phyloP scores from a whole-genome alignment of 495 filamentous ascomycete genomes.

The Filosporella fistucella region DNA sequence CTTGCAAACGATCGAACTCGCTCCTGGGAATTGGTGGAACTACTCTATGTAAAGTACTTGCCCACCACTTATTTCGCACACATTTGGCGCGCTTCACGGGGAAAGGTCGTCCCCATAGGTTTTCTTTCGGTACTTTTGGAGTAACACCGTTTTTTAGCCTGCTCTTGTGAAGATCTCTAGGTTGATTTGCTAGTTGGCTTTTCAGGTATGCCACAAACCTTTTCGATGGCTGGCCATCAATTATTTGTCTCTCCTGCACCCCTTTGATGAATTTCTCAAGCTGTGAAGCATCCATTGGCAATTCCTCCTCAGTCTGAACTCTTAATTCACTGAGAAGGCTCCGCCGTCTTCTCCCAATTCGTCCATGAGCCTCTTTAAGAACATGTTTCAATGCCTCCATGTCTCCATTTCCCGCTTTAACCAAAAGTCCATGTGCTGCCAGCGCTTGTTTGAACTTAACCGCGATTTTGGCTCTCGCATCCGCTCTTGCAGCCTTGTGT shows the following conservation, averaged over 20 bases:
- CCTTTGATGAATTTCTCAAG: constrained; percentile 9
- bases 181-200: constrained; percentile 23
- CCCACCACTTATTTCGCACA: constrained; percentile 58
- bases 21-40: constrained; percentile 66
- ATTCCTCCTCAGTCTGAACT: not conserved
- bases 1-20: constrained; percentile 60
- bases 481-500: not conserved
- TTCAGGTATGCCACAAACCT: constrained; percentile 23
- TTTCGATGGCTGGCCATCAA: constrained; percentile 1
- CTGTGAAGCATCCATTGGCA: constrained; percentile 12
- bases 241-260: not conserved
- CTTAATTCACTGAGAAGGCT: constrained; percentile 36
- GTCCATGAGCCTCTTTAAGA: constrained; percentile 66
- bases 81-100: constrained; percentile 47
- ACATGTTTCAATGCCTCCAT: constrained; percentile 55
- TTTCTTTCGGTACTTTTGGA: constrained; percentile 52
- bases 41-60: constrained; percentile 43
- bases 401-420: constrained; percentile 63
- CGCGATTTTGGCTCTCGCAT: not conserved
- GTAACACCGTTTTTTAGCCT: constrained; percentile 34
- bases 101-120: constrained; percentile 60
- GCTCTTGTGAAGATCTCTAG: not conserved
- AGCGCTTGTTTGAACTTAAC: constrained; percentile 33
- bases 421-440: constrained; percentile 35
- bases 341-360: constrained; percentile 62